phyloP scores from a whole-genome alignment of 164 flowering plant species.

The Piper betle region DNA sequence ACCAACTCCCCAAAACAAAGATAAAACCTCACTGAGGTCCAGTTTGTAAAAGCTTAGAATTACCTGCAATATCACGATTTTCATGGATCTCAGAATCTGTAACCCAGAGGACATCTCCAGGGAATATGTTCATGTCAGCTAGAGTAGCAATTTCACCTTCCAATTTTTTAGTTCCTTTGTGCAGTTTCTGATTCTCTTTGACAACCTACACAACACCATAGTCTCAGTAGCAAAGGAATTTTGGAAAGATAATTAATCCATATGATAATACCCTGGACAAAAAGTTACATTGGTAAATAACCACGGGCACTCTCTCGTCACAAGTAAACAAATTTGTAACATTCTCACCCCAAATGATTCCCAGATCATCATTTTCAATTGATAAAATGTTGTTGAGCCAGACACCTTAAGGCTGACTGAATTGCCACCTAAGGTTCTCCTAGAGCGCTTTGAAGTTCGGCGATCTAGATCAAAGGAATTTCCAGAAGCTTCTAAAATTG shows the following conservation, averaged over 20 bases:
- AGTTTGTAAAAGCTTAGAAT: neutral
- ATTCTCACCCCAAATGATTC: slow-evolving; percentile 89
- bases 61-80: slow-evolving; percentile 97
- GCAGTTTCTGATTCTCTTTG: slow-evolving; percentile 89
- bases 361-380: slow-evolving; percentile 99
- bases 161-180: slow-evolving; percentile 55
- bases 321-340: neutral
- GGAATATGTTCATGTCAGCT: slow-evolving; percentile 79
- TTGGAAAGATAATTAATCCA: neutral
- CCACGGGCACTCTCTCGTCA: neutral
- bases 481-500: slow-evolving; percentile 69
- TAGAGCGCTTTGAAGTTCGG: slow-evolving; percentile 75
- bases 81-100: slow-evolving; percentile 83
- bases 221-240: neutral
- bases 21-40: neutral
- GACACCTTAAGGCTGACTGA: slow-evolving; percentile 64
- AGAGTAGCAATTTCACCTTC: slow-evolving; percentile 69
- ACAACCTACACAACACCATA: slow-evolving; percentile 45
- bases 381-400: slow-evolving; percentile 76
- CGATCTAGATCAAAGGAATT: slow-evolving; percentile 53
- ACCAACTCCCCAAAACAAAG: neutral
- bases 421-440: slow-evolving; percentile 57
- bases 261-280: neutral
- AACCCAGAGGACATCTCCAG: slow-evolving; percentile 88
- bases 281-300: neutral